Evolutionary conservation across 176 grass and related monocot genomes (phyloP).

Genomic region (Zoysia japonica): DNA sequence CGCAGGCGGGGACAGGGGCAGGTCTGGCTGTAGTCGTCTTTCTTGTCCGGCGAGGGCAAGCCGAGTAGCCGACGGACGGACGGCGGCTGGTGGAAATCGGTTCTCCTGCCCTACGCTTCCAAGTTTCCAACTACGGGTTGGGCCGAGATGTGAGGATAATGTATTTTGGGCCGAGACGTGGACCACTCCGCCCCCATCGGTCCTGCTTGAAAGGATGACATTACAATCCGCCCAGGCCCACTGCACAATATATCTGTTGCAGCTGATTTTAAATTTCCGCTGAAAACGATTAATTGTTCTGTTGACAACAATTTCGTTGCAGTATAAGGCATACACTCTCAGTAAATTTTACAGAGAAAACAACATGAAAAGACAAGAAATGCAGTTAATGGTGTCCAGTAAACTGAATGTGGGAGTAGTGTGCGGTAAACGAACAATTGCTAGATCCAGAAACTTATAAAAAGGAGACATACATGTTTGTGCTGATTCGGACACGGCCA

Average conservation of each 20-base stretch:
- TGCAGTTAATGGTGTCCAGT: neutral
- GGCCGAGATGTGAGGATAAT: neutral
- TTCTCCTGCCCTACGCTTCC: neutral
- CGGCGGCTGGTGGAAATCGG: neutral
- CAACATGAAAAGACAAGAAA: neutral
- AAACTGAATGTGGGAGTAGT: neutral
- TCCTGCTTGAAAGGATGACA: neutral
- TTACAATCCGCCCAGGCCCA: neutral
- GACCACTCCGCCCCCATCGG: neutral
- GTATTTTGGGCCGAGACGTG: neutral
- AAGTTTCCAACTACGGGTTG: neutral
- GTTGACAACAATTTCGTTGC: too few species aligned
- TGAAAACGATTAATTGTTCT: neutral
- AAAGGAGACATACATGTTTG: neutral
- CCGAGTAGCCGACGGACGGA: neutral
- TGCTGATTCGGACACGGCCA: neutral
- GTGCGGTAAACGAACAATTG: neutral
- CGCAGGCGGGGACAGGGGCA: neutral
- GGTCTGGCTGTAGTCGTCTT: neutral
- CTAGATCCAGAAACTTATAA: neutral
- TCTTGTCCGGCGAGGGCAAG: conserved; percentile 6
- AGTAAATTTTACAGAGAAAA: too few species aligned
- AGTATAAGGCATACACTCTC: too few species aligned
- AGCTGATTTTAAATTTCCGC: neutral
- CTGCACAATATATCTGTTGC: neutral